phyloP scores from a whole-genome alignment of 2,329 filamentous ascomycete species.

The Microcyclospora pomicola region DNA sequence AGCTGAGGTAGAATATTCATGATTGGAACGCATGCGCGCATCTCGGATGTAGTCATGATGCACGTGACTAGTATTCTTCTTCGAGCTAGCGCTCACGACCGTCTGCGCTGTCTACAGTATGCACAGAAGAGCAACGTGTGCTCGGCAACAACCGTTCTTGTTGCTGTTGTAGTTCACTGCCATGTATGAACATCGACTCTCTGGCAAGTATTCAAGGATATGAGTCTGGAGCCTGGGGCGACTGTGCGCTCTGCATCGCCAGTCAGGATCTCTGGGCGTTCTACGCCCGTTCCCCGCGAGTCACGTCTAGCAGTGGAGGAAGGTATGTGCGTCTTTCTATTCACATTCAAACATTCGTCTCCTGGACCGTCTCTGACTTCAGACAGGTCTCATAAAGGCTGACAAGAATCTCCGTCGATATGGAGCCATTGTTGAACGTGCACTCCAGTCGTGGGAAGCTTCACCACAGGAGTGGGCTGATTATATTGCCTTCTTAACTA shows the following conservation, averaged over 20 bases:
- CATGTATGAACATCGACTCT: no score
- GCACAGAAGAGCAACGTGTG: no score
- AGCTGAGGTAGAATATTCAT: no score
- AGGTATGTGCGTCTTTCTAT: slow-evolving; percentile 41
- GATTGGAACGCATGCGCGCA: no score
- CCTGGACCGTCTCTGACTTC: slow-evolving; percentile 2
- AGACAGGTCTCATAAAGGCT: slow-evolving; percentile 43
- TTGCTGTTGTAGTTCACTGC: no score
- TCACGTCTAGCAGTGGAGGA: slow-evolving; percentile 65
- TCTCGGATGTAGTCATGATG: no score
- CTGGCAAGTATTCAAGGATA: no score
- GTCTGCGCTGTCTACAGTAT: no score
- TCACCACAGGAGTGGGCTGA: slow-evolving; percentile 97
- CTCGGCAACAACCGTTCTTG: no score
- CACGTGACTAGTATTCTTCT: no score
- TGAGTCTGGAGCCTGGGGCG: slow-evolving; percentile 50
- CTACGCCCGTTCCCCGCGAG: slow-evolving; percentile 60
- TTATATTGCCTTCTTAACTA: slow-evolving; percentile 92
- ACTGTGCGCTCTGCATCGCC: slow-evolving; percentile 54
- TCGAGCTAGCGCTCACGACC: no score
- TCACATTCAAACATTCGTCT: not conserved
- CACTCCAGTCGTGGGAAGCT: slow-evolving; percentile 79
- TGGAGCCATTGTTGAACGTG: slow-evolving; percentile 73
- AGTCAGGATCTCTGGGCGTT: slow-evolving; percentile 62
- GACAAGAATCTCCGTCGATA: slow-evolving; percentile 72